Conservation (phyloP, 225 moss, liverwort and hornwort species). For the Takakia lepidozioides region DNA sequence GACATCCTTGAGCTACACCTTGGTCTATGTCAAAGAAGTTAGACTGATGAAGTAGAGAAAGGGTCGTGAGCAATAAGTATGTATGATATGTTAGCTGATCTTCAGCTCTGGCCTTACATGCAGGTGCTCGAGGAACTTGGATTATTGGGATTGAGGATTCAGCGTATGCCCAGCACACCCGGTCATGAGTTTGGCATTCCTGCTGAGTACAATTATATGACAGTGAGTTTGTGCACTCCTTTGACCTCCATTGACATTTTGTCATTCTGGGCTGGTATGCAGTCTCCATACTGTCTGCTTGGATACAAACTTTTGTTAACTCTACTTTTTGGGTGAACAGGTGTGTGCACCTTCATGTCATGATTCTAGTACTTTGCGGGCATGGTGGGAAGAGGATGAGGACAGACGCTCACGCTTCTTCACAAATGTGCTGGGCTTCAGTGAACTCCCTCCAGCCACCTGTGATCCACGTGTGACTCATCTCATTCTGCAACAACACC, state of each 20-base stretch:
- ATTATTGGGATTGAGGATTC: conserved; percentile 74
- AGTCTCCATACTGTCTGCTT: too few species aligned
- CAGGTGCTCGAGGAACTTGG: conserved; percentile 84
- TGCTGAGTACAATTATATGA: conserved; percentile 85
- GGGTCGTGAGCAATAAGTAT: too few species aligned
- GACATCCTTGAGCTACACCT: too few species aligned
- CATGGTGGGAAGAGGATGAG: conserved; percentile 94
- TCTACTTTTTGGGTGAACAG: too few species aligned
- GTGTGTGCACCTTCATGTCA: conserved; percentile 91
- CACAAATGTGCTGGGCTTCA: conserved; percentile 45
- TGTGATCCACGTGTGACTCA: conserved; percentile 61
- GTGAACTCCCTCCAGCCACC: conserved; percentile 42
- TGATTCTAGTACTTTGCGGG: conserved; percentile 81
- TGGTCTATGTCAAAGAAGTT: too few species aligned
- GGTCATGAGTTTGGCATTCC: conserved; percentile 80
- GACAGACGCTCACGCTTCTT: conserved; percentile 56
- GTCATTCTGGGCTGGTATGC: too few species aligned
- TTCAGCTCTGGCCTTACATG: too few species aligned
- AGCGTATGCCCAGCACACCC: conserved; percentile 74
- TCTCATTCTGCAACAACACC: conserved; percentile 74
- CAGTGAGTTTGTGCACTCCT: conserved; percentile 16
- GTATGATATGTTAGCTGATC: too few species aligned
- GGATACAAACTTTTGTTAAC: too few species aligned
- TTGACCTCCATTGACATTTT: too few species aligned
- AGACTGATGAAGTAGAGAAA: too few species aligned